Percentiles rank a stretch among this genome's conserved stretches.
These are phyloP conservation scores for Geosmithia putterillii DNA, from an alignment of 2,329 filamentous ascomycete species.

Conservation along the genomic window DNA sequence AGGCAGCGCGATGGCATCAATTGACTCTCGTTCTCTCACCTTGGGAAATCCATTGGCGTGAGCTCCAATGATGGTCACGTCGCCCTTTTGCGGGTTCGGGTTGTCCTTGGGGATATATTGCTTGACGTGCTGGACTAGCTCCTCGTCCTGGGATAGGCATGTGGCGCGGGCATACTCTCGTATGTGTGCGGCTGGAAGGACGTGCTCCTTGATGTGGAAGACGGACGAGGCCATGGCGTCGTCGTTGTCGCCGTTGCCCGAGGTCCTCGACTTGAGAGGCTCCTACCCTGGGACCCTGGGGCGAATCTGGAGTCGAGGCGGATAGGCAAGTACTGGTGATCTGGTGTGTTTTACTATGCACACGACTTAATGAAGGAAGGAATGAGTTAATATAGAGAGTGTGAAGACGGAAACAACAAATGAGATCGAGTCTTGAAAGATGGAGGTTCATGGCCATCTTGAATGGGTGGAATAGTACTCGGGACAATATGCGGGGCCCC, in stretches of 20 bases:
- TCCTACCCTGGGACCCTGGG: too few species aligned
- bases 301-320: too few species aligned
- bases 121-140: slow-evolving; percentile 65
- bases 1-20: neutral
- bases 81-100: slow-evolving; percentile 52
- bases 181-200: slow-evolving; percentile 63
- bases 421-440: too few species aligned
- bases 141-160: slow-evolving; percentile 59
- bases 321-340: too few species aligned
- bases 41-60: slow-evolving; percentile 94
- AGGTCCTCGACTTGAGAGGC: neutral
- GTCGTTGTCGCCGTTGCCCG: neutral
- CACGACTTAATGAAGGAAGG: too few species aligned
- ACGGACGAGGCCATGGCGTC: slow-evolving; percentile 6
- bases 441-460: too few species aligned
- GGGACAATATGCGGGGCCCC: too few species aligned
- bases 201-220: slow-evolving; percentile 63
- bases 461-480: too few species aligned
- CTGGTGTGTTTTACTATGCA: too few species aligned
- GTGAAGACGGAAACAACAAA: too few species aligned
- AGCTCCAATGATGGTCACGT: slow-evolving; percentile 73
- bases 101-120: slow-evolving; percentile 76
- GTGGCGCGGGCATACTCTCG: slow-evolving; percentile 70
- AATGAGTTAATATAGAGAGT: too few species aligned
- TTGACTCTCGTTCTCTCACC: slow-evolving; percentile 26